Evolutionary conservation across 306 rosid species (phyloP), one percentile per base, ranked within the genome.

Genomic region (Calophaca sinica): DNA sequence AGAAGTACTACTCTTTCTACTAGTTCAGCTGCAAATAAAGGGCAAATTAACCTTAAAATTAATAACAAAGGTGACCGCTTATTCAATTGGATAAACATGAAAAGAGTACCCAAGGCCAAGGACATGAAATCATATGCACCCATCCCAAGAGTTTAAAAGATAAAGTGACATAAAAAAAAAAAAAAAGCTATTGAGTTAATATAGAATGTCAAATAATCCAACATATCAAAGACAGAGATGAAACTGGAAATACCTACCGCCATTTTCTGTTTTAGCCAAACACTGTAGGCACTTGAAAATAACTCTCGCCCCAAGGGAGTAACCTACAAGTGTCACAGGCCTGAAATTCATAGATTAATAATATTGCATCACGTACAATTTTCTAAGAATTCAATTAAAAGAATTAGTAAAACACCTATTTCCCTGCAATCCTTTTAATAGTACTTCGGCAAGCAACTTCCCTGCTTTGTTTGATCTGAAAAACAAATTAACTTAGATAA

Each of bases 1-100:
- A 90, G 92, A 72, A 90, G 88, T 55, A 87, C 88, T 86, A 86
- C 92, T 73, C 85, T 83, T 80, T 90, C 92, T 33, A 87, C 90
- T 51, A 87, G 72, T 76, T 86, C 89, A 68, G 89, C 96, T 90
- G 81, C 72, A 75, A 74, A 82, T 77, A 33, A 74, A 63, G 70
- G 8, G 60, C 50, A 33, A 12, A 41, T 20, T 20, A 49, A 57
- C 42, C 57, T 4, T 46, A 29, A 35, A 60, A 57, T 65, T 62
- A 72, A 6, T 68, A 42, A 68, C 59, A 7, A 65, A 12, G 32
- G 35, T 36, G 50, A 53, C 44, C 3, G 54, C 54, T 53, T 29
- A 60, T 59, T 45, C 57, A 66, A 29, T 46, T 46, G 26, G 71
- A 45, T 66, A 65, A 6, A 6, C 71, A 44, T 46, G 26, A 29